These are phyloP conservation scores for Picochlorum costavermella DNA, from an alignment of 139 green algal species.

Conservation along the genomic window DNA sequence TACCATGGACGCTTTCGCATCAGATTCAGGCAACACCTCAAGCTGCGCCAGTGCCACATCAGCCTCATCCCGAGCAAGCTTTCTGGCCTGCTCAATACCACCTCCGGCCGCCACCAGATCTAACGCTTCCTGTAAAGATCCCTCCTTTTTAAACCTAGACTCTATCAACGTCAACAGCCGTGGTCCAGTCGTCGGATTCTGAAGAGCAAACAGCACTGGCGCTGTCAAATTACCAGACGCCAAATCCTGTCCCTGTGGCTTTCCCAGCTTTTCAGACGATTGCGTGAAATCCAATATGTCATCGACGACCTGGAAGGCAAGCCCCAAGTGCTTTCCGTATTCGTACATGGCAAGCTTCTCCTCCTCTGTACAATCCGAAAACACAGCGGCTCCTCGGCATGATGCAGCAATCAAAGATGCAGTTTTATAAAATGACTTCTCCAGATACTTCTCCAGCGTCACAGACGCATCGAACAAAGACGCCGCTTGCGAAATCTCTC, in stretches of 20 bases:
- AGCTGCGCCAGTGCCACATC: conserved; percentile 59
- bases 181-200: conserved; percentile 12
- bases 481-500: conserved; percentile 87
- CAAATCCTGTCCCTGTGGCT: conserved; percentile 94
- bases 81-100: conserved; percentile 44
- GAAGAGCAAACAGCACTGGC: conserved; percentile 76
- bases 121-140: conserved; percentile 66
- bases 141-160: conserved; percentile 71
- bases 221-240: conserved; percentile 94
- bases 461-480: conserved; percentile 82
- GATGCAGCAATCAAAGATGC: conserved; percentile 93
- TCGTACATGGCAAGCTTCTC: conserved; percentile 87
- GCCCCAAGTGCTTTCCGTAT: conserved; percentile 92
- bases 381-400: conserved; percentile 80
- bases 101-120: conserved; percentile 66
- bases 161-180: conserved; percentile 75
- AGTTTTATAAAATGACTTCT: conserved; percentile 98
- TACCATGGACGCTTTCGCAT: conserved; percentile 67
- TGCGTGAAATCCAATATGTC: conserved; percentile 99
- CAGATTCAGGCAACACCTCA: conserved; percentile 56
- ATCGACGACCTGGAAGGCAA: conserved; percentile 97
- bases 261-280: conserved; percentile 78
- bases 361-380: conserved; percentile 60
- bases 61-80: conserved; percentile 64
- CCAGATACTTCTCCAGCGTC: conserved; percentile 84